Evolutionary conservation across 495 filamentous ascomycete species (phyloP).

Genomic region (Neurospora tetrasperma): DNA sequence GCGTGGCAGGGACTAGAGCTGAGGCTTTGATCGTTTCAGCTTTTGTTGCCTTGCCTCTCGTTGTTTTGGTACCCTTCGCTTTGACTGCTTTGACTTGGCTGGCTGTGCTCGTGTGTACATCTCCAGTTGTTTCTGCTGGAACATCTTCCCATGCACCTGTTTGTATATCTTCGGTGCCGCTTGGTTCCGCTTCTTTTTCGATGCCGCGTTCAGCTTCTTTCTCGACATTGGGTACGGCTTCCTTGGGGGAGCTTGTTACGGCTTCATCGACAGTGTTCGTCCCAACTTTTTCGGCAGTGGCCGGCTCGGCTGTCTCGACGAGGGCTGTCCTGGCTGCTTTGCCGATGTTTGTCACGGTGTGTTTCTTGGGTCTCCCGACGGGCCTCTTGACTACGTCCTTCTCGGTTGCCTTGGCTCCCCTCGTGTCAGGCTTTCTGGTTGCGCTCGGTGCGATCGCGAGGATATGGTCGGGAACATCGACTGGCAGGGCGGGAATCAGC

Average conservation of each 20-base stretch:
- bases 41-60: background rate
- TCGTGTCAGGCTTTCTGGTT: background rate
- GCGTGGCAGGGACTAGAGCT: slow-evolving; percentile 24
- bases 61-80: background rate
- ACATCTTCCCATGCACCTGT: background rate
- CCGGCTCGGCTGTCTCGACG: background rate
- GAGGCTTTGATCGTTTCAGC: slow-evolving; percentile 1
- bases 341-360: background rate
- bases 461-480: background rate
- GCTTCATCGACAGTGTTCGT: background rate
- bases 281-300: background rate
- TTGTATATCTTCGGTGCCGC: background rate
- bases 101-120: background rate
- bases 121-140: background rate
- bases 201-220: background rate
- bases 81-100: background rate
- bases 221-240: background rate
- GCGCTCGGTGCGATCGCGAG: background rate
- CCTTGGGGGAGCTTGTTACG: background rate
- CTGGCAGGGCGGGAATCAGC: background rate
- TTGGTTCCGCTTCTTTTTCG: background rate
- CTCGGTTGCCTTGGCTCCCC: background rate
- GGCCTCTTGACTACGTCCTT: background rate
- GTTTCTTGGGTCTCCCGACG: background rate
- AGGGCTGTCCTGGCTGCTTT: background rate